These are phyloP conservation scores for Pyricularia grisea DNA, from an alignment of 2,329 filamentous ascomycete species.

Conservation along the genomic window DNA sequence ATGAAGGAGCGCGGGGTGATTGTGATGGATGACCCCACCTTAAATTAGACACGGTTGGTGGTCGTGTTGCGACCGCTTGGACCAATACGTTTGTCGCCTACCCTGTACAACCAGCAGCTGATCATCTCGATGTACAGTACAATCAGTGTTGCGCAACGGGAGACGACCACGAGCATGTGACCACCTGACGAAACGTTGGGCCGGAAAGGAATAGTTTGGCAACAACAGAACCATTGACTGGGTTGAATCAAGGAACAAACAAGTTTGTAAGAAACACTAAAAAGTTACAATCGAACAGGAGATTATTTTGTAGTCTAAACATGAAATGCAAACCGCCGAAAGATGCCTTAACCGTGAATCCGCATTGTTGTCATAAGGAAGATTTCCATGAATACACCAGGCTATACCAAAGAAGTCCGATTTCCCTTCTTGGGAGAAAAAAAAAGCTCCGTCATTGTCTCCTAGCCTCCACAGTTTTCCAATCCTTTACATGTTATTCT, in stretches of 20 bases:
- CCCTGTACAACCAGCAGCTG: neutral
- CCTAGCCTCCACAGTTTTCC: neutral
- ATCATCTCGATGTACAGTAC: neutral
- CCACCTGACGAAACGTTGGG: neutral
- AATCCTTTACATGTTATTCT: neutral
- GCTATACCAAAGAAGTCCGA: neutral
- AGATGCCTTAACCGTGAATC: neutral
- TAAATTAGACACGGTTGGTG: neutral
- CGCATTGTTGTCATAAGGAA: neutral
- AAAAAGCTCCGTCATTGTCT: neutral
- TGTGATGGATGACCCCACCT: neutral
- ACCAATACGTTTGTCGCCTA: neutral
- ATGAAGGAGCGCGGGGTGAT: neutral
- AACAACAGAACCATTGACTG: neutral
- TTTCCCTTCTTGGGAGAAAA: neutral
- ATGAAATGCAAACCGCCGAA: neutral
- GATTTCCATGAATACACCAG: constrained; percentile 2
- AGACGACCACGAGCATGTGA: neutral
- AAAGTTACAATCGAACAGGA: neutral
- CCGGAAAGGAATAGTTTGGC: neutral
- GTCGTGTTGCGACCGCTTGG: neutral
- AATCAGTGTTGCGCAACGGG: neutral
- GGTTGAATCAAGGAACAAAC: neutral
- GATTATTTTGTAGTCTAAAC: constrained; percentile 3
- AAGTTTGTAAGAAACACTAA: neutral